phyloP scores from a whole-genome alignment of 805 yeast species.

The Saccharomycodes ludwigii region DNA sequence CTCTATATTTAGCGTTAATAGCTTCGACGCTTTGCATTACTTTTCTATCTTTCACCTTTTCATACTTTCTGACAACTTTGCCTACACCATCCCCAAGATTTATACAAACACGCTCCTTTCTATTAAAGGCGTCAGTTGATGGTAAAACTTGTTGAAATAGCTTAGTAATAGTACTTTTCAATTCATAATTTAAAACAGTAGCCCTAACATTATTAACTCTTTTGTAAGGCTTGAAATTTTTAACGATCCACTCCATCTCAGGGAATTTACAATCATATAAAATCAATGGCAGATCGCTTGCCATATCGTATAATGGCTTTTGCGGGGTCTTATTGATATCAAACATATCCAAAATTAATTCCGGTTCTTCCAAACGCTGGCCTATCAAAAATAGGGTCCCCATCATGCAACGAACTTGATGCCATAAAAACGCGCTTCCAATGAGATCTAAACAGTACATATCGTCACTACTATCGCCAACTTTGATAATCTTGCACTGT shows the following conservation, averaged over 20 bases:
- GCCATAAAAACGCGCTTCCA: conserved; percentile 94
- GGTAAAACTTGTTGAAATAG: conserved; percentile 33
- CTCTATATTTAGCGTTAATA: conserved; percentile 51
- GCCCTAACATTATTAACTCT: conserved; percentile 35
- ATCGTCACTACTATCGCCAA: conserved; percentile 23
- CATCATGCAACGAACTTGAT: conserved; percentile 93
- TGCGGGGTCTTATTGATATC: conserved; percentile 44
- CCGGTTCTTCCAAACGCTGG: conserved; percentile 55
- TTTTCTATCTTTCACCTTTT: conserved; percentile 44
- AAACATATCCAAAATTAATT: conserved; percentile 44
- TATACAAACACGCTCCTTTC: conserved; percentile 24
- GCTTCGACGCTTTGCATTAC: conserved; percentile 53
- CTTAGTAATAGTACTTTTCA: conserved; percentile 41
- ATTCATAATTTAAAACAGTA: conserved; percentile 40
- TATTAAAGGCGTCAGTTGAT: conserved; percentile 8
- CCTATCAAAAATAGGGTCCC: conserved; percentile 75
- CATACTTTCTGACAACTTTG: conserved; percentile 41
- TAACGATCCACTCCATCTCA: no score
- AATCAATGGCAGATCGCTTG: conserved; percentile 77
- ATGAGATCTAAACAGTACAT: conserved; percentile 60
- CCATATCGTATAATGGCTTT: conserved; percentile 79
- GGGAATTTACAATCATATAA: conserved; percentile 78
- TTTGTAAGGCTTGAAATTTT: conserved; percentile 28
- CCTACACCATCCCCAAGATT: conserved; percentile 77
- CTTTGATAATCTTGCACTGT: conserved; percentile 33